These are phyloP conservation scores for Cadophora malorum DNA, from an alignment of 2,329 filamentous ascomycete genomes.

Conservation along the genomic window DNA sequence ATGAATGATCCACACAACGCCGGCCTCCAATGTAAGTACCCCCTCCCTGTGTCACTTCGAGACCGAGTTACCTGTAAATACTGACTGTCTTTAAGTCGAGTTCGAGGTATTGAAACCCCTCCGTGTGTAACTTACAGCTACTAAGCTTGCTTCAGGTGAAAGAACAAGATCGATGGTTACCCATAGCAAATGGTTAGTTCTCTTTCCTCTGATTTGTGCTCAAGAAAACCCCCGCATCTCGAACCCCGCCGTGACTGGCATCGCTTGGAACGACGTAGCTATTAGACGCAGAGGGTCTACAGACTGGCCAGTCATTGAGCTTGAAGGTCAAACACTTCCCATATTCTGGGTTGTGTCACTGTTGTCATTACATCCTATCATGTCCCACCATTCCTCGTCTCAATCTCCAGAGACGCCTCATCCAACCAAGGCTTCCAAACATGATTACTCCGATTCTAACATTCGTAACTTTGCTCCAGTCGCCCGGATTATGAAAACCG, in stretches of 20 bases:
- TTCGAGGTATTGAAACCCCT: constrained; percentile 25
- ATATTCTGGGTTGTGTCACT: constrained; percentile 40
- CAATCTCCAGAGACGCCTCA: constrained; percentile 55
- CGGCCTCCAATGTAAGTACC: constrained; percentile 66
- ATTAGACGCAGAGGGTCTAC: constrained; percentile 47
- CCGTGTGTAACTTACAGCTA: constrained; percentile 21
- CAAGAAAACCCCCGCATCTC: constrained; percentile 40
- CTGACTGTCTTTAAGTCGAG: constrained; percentile 22
- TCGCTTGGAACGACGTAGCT: constrained; percentile 56
- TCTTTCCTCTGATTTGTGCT: constrained; percentile 58
- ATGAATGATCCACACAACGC: constrained; percentile 87
- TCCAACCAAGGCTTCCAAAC: constrained; percentile 50
- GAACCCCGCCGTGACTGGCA: constrained; percentile 50
- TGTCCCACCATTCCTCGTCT: constrained; percentile 65
- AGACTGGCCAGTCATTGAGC: constrained; percentile 44
- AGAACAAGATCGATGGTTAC: constrained; percentile 99
- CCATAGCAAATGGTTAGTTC: constrained; percentile 99
- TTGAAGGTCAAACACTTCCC: constrained; percentile 42
- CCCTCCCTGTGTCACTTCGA: constrained; percentile 19
- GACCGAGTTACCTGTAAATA: constrained; percentile 64
- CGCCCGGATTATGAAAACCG: constrained; percentile 98
- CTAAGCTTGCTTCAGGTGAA: constrained; percentile 54
- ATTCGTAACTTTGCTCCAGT: constrained; percentile 95
- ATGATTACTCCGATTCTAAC: constrained; percentile 75
- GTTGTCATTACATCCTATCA: constrained; percentile 49